A percentile compares a stretch with the other conserved stretches of the same genome.
phyloP scores from a whole-genome alignment of 2,329 filamentous ascomycete genomes.

The Cladosporium phlei region DNA sequence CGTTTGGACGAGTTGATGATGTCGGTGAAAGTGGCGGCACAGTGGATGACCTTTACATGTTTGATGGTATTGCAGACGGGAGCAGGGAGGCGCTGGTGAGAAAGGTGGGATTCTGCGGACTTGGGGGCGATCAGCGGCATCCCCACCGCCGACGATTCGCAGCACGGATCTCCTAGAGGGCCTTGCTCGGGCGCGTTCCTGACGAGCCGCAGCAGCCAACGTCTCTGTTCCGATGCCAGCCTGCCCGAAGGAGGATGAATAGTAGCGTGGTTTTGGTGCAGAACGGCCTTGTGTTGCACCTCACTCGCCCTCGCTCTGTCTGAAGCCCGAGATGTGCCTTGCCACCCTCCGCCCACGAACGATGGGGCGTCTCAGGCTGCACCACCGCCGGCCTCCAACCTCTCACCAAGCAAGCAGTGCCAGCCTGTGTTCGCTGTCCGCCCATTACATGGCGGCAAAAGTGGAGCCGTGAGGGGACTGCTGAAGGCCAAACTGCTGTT shows the following conservation, averaged over 20 bases:
- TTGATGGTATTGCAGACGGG: not conserved
- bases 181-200: conserved; percentile 1
- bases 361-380: conserved; percentile 5
- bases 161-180: not conserved
- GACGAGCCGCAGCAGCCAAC: conserved; percentile 2
- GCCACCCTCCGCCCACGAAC: not conserved
- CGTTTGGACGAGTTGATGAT: not conserved
- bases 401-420: no score
- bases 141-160: not conserved
- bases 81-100: not conserved
- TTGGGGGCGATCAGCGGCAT: conserved; percentile 1
- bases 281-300: not conserved
- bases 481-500: conserved; percentile 1
- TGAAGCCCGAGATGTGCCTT: conserved; percentile 8
- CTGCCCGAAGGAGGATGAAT: not conserved
- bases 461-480: conserved; percentile 13
- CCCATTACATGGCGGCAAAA: not conserved
- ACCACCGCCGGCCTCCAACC: conserved; percentile 4
- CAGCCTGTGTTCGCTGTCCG: not conserved
- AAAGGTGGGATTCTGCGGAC: not conserved
- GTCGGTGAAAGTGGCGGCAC: conserved; percentile 12
- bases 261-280: not conserved
- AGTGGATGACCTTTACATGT: conserved; percentile 2
- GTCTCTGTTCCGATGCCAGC: not conserved
- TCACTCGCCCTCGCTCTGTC: conserved; percentile 15